Percentiles rank a stretch among this genome's conserved stretches.
These are phyloP conservation scores for Gloeopeniophorella convolvens DNA, from an alignment of 768 basidiomycete genomes.

Conservation along the genomic window DNA sequence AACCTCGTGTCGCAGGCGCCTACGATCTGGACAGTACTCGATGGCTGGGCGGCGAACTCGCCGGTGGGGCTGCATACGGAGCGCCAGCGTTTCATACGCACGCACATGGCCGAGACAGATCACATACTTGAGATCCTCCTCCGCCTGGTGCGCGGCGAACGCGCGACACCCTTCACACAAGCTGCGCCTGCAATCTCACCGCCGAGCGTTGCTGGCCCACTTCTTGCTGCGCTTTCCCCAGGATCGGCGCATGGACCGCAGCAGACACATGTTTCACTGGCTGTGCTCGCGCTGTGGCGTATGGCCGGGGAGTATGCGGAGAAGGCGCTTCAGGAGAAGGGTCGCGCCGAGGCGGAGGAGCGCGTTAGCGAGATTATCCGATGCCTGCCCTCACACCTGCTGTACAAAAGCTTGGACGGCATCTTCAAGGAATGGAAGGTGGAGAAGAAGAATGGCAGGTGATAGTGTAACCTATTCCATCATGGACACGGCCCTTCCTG, in stretches of 20 bases:
- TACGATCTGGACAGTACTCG: constrained; percentile 85
- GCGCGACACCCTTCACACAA: constrained; percentile 65
- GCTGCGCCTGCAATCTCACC: constrained; percentile 54
- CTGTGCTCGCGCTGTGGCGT: constrained; percentile 86
- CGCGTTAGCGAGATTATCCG: constrained; percentile 85
- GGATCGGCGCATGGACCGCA: constrained; percentile 77
- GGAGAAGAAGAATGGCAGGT: constrained; percentile 66
- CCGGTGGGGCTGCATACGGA: constrained; percentile 67
- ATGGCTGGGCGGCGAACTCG: constrained; percentile 85
- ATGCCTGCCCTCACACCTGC: constrained; percentile 77
- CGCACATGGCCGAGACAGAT: constrained; percentile 79
- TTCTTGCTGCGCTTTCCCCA: constrained; percentile 62
- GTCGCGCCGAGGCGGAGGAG: constrained; percentile 66
- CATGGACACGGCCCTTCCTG: constrained; percentile 4
- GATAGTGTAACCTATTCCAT: constrained; percentile 11
- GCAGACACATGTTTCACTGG: constrained; percentile 92
- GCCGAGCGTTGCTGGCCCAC: constrained; percentile 60
- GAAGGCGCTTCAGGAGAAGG: constrained; percentile 53
- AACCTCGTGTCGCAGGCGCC: constrained; percentile 54
- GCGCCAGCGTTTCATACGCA: constrained; percentile 82
- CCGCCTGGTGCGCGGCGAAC: constrained; percentile 85
- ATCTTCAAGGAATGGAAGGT: constrained; percentile 91
- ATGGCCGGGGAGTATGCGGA: constrained; percentile 78
- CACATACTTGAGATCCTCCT: constrained; percentile 91
- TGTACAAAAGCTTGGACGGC: constrained; percentile 89